Percentiles rank a stretch among this genome's conserved stretches.
Conservation (phyloP, 164 flowering plant genomes). For the Paratinospora sagittata region DNA sequence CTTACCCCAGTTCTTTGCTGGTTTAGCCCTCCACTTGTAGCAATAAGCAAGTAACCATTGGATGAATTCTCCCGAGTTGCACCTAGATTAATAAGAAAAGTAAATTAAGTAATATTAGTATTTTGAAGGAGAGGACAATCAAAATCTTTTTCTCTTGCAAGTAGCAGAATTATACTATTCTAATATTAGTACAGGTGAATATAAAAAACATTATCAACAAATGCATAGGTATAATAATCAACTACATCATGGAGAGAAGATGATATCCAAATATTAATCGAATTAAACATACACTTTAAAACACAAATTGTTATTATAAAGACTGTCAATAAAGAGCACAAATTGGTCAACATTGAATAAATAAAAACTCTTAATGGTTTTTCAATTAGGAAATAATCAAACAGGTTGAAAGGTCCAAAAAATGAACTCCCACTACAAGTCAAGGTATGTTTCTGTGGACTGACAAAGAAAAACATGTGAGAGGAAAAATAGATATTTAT, state of each 20-base stretch:
- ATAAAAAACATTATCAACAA: too few species aligned
- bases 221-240: neutral
- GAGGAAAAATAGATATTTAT: too few species aligned
- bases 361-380: too few species aligned
- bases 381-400: too few species aligned
- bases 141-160: neutral
- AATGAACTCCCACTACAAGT: too few species aligned
- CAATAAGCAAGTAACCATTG: constrained; percentile 93
- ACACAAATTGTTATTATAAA: neutral
- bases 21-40: constrained; percentile 95
- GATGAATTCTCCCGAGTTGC: constrained; percentile 53
- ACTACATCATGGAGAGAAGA: neutral
- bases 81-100: constrained; percentile 33
- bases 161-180: neutral
- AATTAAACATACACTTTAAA: neutral
- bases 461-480: too few species aligned
- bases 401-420: too few species aligned
- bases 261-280: neutral
- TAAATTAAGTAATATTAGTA: neutral
- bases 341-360: too few species aligned
- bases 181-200: neutral
- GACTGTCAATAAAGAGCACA: neutral
- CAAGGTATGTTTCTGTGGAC: too few species aligned
- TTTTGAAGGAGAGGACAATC: neutral
- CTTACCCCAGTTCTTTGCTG: constrained; percentile 98